Conservation (phyloP, 345 rosid species). For the Tarenaya hassleriana region DNA sequence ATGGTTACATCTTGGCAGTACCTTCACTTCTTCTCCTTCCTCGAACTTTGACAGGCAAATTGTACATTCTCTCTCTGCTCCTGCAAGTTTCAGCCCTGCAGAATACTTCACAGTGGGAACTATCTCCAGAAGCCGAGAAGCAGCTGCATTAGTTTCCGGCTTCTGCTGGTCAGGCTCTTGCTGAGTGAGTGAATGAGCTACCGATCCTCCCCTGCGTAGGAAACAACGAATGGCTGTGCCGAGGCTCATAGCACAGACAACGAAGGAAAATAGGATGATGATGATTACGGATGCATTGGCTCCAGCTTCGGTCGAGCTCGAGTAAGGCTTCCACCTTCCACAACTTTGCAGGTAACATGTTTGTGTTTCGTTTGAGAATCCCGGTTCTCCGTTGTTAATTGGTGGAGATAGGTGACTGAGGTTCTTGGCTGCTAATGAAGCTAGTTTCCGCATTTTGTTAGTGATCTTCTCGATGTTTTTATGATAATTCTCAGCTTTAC, state of each 20-base stretch:
- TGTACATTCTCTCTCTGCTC: conserved; percentile 42
- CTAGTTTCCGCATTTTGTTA: background rate
- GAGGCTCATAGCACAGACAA: conserved; percentile 49
- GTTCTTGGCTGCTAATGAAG: conserved; percentile 6
- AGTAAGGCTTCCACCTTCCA: conserved; percentile 32
- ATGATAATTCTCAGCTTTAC: too few relatives aligned
- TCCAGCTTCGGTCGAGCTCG: conserved; percentile 35
- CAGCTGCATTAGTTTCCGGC: conserved; percentile 15
- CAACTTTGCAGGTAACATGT: conserved; percentile 24
- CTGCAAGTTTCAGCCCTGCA: conserved; percentile 34
- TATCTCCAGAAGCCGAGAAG: conserved; percentile 13
- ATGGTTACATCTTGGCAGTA: conserved; percentile 46
- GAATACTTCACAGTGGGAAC: conserved; percentile 30
- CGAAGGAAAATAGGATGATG: conserved; percentile 50
- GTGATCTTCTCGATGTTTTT: too few relatives aligned
- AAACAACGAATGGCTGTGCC: conserved; percentile 63
- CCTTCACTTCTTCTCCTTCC: conserved; percentile 43
- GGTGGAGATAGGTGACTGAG: conserved; percentile 18
- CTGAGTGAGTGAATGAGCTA: conserved; percentile 10
- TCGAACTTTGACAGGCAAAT: conserved; percentile 52
- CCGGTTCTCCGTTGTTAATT: conserved; percentile 9
- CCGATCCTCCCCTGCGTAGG: conserved; percentile 19
- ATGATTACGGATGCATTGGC: conserved; percentile 41
- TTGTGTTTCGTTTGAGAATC: conserved; percentile 11
- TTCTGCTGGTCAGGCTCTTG: conserved; percentile 25